These are phyloP conservation scores for Lophiotrema nucula DNA, from an alignment of 495 filamentous ascomycete genomes.

Conservation along the genomic window DNA sequence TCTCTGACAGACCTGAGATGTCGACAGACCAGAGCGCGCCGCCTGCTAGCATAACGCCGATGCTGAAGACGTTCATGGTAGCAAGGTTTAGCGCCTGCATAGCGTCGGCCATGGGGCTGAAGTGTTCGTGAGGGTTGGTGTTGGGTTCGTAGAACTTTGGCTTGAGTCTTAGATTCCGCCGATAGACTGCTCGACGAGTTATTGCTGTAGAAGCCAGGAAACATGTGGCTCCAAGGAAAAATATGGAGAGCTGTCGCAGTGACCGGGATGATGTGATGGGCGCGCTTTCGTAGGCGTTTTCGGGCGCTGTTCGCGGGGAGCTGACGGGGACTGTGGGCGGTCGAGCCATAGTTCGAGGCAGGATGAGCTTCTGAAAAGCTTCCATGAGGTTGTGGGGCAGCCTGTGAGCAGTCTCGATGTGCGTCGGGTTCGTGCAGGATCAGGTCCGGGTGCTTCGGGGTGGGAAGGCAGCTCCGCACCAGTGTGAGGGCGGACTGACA, in stretches of 20 bases:
- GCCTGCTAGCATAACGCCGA: slow-evolving; percentile 66
- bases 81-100: slow-evolving; percentile 79
- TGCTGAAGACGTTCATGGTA: slow-evolving; percentile 72
- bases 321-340: slow-evolving; percentile 11
- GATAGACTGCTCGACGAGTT: slow-evolving; percentile 65
- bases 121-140: slow-evolving; percentile 33
- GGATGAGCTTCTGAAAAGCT: slow-evolving; percentile 6
- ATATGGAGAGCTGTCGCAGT: slow-evolving; percentile 55
- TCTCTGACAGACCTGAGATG: slow-evolving; percentile 67
- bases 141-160: slow-evolving; percentile 65
- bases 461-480: neutral
- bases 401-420: neutral
- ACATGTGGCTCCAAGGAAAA: slow-evolving; percentile 72
- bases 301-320: slow-evolving; percentile 7
- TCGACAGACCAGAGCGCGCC: slow-evolving; percentile 69
- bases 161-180: slow-evolving; percentile 52
- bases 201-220: slow-evolving; percentile 64
- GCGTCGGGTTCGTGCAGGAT: slow-evolving; percentile 12
- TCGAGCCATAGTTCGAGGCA: slow-evolving; percentile 11
- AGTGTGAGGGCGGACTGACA: neutral
- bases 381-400: slow-evolving; percentile 5
- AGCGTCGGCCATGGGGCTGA: slow-evolving; percentile 61
- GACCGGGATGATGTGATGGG: slow-evolving; percentile 45
- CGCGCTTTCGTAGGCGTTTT: slow-evolving; percentile 26
- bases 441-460: slow-evolving; percentile 1